A percentile compares a stretch with the other conserved stretches of the same genome.
These are phyloP conservation scores for Danielozyma ontarioensis DNA, from an alignment of 805 yeast genomes.

Conservation along the genomic window DNA sequence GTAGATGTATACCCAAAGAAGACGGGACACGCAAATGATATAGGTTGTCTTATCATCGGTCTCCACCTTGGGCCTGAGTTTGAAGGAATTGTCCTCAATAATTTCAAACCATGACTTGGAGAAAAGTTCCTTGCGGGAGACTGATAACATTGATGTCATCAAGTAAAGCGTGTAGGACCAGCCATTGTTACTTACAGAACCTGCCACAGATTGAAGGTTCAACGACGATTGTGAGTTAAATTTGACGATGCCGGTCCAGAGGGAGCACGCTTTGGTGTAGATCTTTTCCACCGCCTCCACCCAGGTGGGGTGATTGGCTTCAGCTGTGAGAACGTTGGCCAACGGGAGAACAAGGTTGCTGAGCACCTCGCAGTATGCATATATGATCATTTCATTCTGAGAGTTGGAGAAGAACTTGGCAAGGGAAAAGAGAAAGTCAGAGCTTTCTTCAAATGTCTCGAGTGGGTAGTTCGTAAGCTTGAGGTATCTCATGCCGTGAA, in stretches of 20 bases:
- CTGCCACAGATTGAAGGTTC: neutral
- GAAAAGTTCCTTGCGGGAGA: slow-evolving; percentile 75
- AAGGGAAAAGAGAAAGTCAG: slow-evolving; percentile 80
- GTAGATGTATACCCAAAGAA: slow-evolving; percentile 86
- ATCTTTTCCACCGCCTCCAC: slow-evolving; percentile 68
- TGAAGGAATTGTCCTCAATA: slow-evolving; percentile 56
- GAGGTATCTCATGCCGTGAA: slow-evolving; percentile 88
- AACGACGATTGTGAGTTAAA: too few relatives aligned
- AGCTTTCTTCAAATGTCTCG: slow-evolving; percentile 87
- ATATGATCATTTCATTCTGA: slow-evolving; percentile 56
- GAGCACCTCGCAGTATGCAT: slow-evolving; percentile 83
- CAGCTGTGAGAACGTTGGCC: slow-evolving; percentile 86
- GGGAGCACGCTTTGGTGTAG: slow-evolving; percentile 44
- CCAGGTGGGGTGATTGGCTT: slow-evolving; percentile 96
- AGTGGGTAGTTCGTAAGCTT: slow-evolving; percentile 78
- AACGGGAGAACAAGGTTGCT: slow-evolving; percentile 71
- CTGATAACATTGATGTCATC: slow-evolving; percentile 70
- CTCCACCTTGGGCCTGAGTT: slow-evolving; percentile 59
- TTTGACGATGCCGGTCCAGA: slow-evolving; percentile 35
- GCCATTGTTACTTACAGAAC: slow-evolving; percentile 14
- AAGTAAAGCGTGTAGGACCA: slow-evolving; percentile 70
- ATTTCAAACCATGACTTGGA: slow-evolving; percentile 64
- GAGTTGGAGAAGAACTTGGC: slow-evolving; percentile 76
- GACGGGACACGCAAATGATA: slow-evolving; percentile 62
- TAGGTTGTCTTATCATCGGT: slow-evolving; percentile 48